Evolutionary conservation across 345 rosid genomes (phyloP), one percentile per base, ranked within the genome.

Genomic region (Moringa oleifera): DNA sequence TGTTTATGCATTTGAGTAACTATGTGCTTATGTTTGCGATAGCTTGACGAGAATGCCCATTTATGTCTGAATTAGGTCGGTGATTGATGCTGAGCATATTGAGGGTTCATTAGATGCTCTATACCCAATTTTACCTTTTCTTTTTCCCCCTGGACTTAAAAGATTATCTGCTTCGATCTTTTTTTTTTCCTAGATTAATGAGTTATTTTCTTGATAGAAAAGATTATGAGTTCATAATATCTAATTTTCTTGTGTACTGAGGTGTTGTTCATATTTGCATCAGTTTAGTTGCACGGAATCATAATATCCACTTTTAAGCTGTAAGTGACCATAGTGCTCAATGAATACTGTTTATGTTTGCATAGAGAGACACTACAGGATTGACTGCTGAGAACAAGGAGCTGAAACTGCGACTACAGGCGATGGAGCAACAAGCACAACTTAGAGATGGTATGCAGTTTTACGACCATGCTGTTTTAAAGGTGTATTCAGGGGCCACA

Each of bases 301-400:
- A 0, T 57, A 28, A 2, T 28, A 28, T 28, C 33, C 33, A 28
- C 33, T 8, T 28, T 28, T 3, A 28, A 18, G 54, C n/a, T n/a
- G n/a, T n/a, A n/a, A n/a, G 54, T 51, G 20, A 21, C 20, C 16
- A 9, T 0, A 11, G 21, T 53, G 23, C 21, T 53, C 17, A 53
- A n/a, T 20, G 54, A n/a, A n/a, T n/a, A 47, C n/a, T 53, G 17
- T 66, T 18, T 68, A 0, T 64, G 6, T 22, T 51, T 33, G 37
- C 37, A 4, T 33, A 74, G 78, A 69, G 78, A 69, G 78, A 67
- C 63, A 69, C 74, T 0, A 67, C 78, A 25, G 78, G 66, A 7
- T 52, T 74, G 23, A 68, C 10, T 65, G 59, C 61, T 28, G 78
- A 74, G 51, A 74, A 74, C 18, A 70, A 70, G 68, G 71, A 69